Base-by-base conservation (phyloP, 768 basidiomycete genomes). In the Cytidiella melzeri region DNA sequence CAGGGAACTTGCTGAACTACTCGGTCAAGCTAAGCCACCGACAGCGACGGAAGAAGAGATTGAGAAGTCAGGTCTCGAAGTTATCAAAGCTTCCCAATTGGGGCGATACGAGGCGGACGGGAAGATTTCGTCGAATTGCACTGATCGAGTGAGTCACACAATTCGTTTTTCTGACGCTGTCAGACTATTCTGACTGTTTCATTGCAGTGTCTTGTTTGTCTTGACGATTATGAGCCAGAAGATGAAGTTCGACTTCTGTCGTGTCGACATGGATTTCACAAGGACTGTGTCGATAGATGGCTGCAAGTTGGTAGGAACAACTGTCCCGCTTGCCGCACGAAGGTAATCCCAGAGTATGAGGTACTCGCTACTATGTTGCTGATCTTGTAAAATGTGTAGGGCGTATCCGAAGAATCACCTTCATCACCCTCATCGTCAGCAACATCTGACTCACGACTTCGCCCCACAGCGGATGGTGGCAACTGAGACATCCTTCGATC, bases 231-330 rank as follows among this genome's bases (percentile, higher is more conserved):
- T 65, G 74, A 76, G 26, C 62, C 71, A 1, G 83, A 87, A 39
- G 88, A 92, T 40, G 83, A 92, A 23, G 67, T 94, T 42, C 81
- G 94, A 21, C 67, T 96, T 27, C 75, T 97, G 70, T 68, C 69
- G 4, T 96, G 94, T 66, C 77, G 80, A 55, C 93, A 97, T 67
- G 83, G 79, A n/a, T 97, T 93, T 75, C 93, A 97, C 61, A 82
- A 82, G 59, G 69, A 64, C 19, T 96, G 93, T 57, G 90, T 96
- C 5, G 93, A 96, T 61, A 81, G 75, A 52, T 95, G 93, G 91
- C 71, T 95, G 27, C 57, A 59, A 46, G 81, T 77, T 4, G 92
- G 92, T 3, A 75, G 83, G 49, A 96, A 96, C 59, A 91, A 90
- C 51, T 96, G 93, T 64, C 93, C 93, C 27, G 90, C 90, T 5